Conservation (phyloP, 768 basidiomycete species). For the Boletus pseudo-olivaceus region DNA sequence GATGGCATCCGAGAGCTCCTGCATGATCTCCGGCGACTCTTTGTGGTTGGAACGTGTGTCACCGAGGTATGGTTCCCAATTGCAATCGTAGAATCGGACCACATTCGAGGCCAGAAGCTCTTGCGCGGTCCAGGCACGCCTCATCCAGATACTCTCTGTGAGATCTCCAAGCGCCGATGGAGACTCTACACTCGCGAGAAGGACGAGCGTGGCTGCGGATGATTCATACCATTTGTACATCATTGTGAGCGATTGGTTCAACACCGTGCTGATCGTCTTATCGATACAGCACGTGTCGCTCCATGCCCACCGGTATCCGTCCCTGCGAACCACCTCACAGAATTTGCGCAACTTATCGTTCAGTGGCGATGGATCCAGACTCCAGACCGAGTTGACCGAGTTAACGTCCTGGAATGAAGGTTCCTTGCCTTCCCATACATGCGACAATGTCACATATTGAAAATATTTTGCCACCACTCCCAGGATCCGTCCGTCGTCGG, state of each 20-base stretch:
- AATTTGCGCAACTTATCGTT: background rate
- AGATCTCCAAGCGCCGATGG: background rate
- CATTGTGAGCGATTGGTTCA: background rate
- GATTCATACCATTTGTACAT: background rate
- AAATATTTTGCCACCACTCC: background rate
- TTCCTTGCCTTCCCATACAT: background rate
- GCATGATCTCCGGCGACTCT: background rate
- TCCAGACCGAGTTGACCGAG: background rate
- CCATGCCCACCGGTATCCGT: constrained; percentile 13
- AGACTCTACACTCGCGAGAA: background rate
- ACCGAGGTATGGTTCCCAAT: background rate
- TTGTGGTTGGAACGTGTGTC: background rate
- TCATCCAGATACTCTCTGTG: background rate
- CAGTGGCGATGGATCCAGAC: background rate
- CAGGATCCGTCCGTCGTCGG: background rate
- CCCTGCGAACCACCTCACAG: background rate
- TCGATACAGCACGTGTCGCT: background rate
- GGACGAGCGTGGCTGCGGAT: background rate
- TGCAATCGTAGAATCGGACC: background rate
- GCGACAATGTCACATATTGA: background rate
- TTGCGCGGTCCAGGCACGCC: background rate
- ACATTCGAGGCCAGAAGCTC: background rate
- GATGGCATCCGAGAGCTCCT: background rate
- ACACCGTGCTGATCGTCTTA: background rate
- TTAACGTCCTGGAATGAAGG: background rate